phyloP scores from a whole-genome alignment of 2,329 filamentous ascomycete species.

The Exophiala sideris region DNA sequence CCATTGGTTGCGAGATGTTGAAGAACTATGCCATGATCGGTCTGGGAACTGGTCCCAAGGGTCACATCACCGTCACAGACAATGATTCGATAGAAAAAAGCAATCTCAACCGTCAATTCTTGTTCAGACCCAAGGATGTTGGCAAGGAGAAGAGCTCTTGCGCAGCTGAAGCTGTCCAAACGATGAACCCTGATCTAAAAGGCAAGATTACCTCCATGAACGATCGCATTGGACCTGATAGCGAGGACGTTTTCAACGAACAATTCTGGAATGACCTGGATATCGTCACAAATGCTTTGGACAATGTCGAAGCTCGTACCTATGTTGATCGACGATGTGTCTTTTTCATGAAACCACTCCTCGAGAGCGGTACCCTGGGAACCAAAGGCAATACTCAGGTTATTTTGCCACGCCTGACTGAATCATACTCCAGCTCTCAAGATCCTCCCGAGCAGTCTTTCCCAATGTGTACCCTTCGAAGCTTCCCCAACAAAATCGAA shows the following conservation, averaged over 20 bases:
- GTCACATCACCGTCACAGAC: conserved; percentile 88
- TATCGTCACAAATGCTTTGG: conserved; percentile 91
- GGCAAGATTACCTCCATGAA: conserved; percentile 82
- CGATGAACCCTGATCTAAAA: conserved; percentile 89
- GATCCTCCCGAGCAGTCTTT: conserved; percentile 98
- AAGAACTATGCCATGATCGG: conserved; percentile 99
- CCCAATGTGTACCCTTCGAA: conserved; percentile 95
- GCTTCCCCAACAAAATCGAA: conserved; percentile 97
- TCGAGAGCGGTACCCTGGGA: conserved; percentile 96
- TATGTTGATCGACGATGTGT: conserved; percentile 96
- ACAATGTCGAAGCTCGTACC: conserved; percentile 94
- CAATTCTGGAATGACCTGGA: conserved; percentile 84
- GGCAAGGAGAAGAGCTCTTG: conserved; percentile 96
- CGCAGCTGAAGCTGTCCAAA: conserved; percentile 81
- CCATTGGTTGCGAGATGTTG: conserved; percentile 97
- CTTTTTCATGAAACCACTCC: conserved; percentile 94
- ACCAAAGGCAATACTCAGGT: conserved; percentile 99
- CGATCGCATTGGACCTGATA: conserved; percentile 87
- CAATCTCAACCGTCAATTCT: conserved; percentile 94
- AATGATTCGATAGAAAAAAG: conserved; percentile 99
- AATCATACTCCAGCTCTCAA: conserved; percentile 95
- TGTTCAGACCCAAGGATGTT: conserved; percentile 91
- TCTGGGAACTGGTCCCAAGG: conserved; percentile 79
- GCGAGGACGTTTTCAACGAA: conserved; percentile 92
- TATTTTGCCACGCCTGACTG: conserved; percentile 82